Conservation (phyloP, 805 yeast species). For the Wickerhamiella spandovensis region DNA sequence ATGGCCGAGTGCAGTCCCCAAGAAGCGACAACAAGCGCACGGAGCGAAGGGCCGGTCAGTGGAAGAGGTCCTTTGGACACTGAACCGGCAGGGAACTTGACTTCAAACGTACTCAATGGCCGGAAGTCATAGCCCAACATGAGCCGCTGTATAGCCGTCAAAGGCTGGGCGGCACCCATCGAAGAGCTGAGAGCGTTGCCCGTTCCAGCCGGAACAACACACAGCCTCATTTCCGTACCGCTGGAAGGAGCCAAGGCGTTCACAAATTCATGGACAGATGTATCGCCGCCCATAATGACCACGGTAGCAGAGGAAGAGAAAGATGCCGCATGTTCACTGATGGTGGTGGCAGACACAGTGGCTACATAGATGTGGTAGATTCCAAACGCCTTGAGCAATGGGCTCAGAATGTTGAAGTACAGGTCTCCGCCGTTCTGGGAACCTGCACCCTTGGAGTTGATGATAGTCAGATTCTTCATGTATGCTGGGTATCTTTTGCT, state of each 20-base stretch:
- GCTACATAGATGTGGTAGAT: conserved; percentile 25
- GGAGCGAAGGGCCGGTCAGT: conserved; percentile 23
- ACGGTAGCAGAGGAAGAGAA: conserved; percentile 31
- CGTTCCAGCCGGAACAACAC: conserved; percentile 61
- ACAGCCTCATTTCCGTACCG: conserved; percentile 13
- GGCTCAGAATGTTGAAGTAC: conserved; percentile 22
- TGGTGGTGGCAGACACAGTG: conserved; percentile 22
- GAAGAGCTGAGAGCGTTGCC: conserved; percentile 74
- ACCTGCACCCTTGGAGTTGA: conserved; percentile 25
- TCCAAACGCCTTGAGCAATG: conserved; percentile 24
- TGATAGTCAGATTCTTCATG: conserved; percentile 21
- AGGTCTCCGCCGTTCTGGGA: conserved; percentile 14
- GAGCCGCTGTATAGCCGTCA: conserved; percentile 20
- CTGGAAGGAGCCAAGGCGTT: conserved; percentile 30
- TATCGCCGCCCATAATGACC: conserved; percentile 71
- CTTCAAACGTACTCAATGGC: conserved; percentile 35
- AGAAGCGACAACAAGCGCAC: conserved; percentile 47
- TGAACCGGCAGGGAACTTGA: conserved; percentile 30
- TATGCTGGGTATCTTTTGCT: conserved; percentile 14
- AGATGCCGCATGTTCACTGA: conserved; percentile 22
- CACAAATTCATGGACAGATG: conserved; percentile 64
- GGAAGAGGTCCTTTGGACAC: conserved; percentile 20
- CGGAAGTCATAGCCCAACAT: conserved; percentile 11
- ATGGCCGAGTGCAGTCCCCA: conserved; percentile 82
- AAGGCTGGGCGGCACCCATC: conserved; percentile 26